Evolutionary conservation across 2,329 filamentous ascomycete species (phyloP).

Genomic region (Colletotrichum shisoi): DNA sequence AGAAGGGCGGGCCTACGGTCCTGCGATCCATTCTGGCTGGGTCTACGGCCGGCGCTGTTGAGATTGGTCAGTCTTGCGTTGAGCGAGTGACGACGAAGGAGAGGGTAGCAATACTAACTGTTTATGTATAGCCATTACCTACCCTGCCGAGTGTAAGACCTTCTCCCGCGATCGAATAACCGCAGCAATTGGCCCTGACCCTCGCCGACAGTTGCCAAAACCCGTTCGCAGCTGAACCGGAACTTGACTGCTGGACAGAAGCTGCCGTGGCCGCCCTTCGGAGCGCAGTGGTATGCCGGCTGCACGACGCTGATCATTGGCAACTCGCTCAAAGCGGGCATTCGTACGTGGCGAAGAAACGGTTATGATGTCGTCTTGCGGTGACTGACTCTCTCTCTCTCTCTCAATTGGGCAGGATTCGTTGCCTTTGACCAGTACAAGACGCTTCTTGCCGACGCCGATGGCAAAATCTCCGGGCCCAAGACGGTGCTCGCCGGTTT

Average conservation of each 20-base stretch:
- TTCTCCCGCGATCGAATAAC: slow-evolving; percentile 67
- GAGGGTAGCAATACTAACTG: slow-evolving; percentile 41
- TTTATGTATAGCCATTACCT: slow-evolving; percentile 74
- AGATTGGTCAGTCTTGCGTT: slow-evolving; percentile 73
- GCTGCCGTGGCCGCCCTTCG: slow-evolving; percentile 93
- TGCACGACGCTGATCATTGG: slow-evolving; percentile 97
- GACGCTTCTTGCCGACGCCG: slow-evolving; percentile 76
- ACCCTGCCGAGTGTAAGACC: slow-evolving; percentile 83
- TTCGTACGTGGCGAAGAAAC: slow-evolving; percentile 67
- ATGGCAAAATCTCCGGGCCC: slow-evolving; percentile 89
- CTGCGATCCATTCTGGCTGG: slow-evolving; percentile 91
- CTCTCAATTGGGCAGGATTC: slow-evolving; percentile 66
- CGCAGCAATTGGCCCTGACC: slow-evolving; percentile 84
- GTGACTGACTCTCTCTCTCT: slow-evolving; percentile 41
- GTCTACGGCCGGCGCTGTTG: slow-evolving; percentile 89
- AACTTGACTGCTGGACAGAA: slow-evolving; percentile 82
- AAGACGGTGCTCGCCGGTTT: slow-evolving; percentile 93
- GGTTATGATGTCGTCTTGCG: too few relatives aligned
- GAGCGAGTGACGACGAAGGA: neutral
- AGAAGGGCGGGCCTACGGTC: slow-evolving; percentile 70
- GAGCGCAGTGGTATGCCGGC: slow-evolving; percentile 93
- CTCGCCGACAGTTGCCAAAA: slow-evolving; percentile 6
- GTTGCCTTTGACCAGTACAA: slow-evolving; percentile 98
- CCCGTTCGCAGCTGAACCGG: slow-evolving; percentile 83
- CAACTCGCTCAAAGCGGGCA: slow-evolving; percentile 95